phyloP scores from a whole-genome alignment of 75 land plant genomes.

The Cupressus sempervirens region DNA sequence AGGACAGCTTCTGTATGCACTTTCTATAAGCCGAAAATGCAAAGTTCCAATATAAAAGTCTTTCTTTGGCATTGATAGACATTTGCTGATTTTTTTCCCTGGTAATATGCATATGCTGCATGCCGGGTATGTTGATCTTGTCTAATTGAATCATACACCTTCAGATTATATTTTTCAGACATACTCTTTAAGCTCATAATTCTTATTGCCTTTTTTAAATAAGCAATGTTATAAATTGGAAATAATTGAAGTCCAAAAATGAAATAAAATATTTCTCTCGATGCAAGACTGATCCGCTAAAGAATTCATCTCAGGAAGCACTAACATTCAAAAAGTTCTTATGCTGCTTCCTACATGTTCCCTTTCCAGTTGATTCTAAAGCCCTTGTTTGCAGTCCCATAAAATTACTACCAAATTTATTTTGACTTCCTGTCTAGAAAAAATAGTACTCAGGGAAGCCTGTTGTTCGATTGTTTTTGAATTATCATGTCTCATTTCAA shows the following conservation, averaged over 20 bases:
- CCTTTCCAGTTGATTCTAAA: background rate
- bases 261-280: background rate
- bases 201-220: background rate
- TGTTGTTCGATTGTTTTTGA: too few species aligned
- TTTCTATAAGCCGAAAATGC: background rate
- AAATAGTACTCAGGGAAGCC: background rate
- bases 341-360: background rate
- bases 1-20: background rate
- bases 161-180: background rate
- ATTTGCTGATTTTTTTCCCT: background rate
- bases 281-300: background rate
- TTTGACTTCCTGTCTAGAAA: background rate
- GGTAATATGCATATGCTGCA: background rate
- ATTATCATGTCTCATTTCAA: too few species aligned
- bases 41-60: background rate
- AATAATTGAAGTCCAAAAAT: background rate
- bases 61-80: background rate
- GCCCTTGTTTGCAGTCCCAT: background rate
- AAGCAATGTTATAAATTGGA: background rate
- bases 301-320: background rate
- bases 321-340: background rate
- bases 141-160: background rate
- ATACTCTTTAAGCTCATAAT: background rate
- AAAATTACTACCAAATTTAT: background rate
- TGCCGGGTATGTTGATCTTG: background rate